Conservation (phyloP, 345 rosid species). For the Mangifera indica region DNA sequence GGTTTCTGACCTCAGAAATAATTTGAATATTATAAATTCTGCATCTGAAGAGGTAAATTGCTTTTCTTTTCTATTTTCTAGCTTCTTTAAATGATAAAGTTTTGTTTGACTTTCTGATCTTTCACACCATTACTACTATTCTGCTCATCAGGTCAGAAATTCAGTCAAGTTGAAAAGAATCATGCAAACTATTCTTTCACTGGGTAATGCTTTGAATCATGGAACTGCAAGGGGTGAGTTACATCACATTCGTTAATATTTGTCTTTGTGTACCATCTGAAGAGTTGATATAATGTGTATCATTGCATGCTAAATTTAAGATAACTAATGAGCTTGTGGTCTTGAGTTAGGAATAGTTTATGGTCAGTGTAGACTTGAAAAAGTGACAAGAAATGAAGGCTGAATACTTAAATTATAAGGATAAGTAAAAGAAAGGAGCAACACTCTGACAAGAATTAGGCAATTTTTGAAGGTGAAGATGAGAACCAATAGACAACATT, state of each 20-base stretch:
- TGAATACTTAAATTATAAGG: neutral
- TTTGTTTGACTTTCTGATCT: conserved; percentile 15
- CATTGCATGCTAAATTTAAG: conserved; percentile 7
- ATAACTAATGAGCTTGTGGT: neutral
- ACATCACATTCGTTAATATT: neutral
- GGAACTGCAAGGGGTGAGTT: conserved; percentile 90
- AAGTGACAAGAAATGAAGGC: neutral
- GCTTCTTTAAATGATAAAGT: conserved; percentile 17
- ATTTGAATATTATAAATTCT: conserved; percentile 56
- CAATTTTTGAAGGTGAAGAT: neutral
- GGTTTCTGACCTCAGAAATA: conserved; percentile 73
- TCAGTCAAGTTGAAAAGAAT: conserved; percentile 73
- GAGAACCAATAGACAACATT: neutral
- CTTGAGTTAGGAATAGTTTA: neutral
- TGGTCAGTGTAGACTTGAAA: neutral
- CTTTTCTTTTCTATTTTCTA: conserved; percentile 14
- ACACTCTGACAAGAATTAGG: neutral
- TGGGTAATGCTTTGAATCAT: conserved; percentile 88
- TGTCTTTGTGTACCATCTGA: neutral
- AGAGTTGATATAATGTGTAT: neutral
- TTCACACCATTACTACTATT: conserved; percentile 18
- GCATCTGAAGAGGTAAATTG: conserved; percentile 72
- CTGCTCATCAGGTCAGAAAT: conserved; percentile 54
- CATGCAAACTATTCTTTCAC: conserved; percentile 81
- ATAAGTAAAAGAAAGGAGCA: neutral